Evolutionary conservation across 2,329 filamentous ascomycete species (phyloP).

Genomic region (Penicillium fuscoglaucum): DNA sequence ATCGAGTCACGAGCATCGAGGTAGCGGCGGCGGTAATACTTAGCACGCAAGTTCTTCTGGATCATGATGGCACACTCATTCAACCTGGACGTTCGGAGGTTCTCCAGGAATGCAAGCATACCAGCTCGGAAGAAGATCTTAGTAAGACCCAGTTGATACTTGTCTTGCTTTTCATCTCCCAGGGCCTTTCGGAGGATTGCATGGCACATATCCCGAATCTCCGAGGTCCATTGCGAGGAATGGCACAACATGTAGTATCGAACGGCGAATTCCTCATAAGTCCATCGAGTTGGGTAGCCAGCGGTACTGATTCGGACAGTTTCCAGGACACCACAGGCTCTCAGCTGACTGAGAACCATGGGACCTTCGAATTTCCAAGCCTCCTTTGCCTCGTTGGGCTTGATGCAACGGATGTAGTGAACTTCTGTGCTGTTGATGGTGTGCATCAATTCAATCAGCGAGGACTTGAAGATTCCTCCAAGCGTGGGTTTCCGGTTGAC

Average conservation of each 20-base stretch:
- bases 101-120: constrained; percentile 97
- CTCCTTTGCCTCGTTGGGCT: constrained; percentile 95
- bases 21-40: constrained; percentile 91
- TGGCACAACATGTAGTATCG: constrained; percentile 98
- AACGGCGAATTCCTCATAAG: constrained; percentile 95
- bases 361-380: constrained; percentile 98
- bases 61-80: constrained; percentile 97
- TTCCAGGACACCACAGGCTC: constrained; percentile 97
- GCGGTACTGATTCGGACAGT: constrained; percentile 97
- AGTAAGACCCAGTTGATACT: constrained; percentile 94
- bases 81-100: constrained; percentile 82
- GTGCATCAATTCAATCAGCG: constrained; percentile 94
- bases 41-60: constrained; percentile 94
- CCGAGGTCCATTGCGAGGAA: constrained; percentile 85
- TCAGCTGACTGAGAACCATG: constrained; percentile 95
- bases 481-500: constrained; percentile 95
- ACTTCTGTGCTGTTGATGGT: constrained; percentile 98
- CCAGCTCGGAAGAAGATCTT: constrained; percentile 99
- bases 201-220: constrained; percentile 92
- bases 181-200: constrained; percentile 87
- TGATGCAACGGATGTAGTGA: constrained; percentile 98
- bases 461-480: constrained; percentile 98
- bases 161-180: constrained; percentile 78
- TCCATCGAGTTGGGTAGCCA: constrained; percentile 97
- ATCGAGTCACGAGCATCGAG: constrained; percentile 82